Base-by-base conservation (phyloP, 176 grass and related monocot genomes). In the Leersia perrieri region DNA sequence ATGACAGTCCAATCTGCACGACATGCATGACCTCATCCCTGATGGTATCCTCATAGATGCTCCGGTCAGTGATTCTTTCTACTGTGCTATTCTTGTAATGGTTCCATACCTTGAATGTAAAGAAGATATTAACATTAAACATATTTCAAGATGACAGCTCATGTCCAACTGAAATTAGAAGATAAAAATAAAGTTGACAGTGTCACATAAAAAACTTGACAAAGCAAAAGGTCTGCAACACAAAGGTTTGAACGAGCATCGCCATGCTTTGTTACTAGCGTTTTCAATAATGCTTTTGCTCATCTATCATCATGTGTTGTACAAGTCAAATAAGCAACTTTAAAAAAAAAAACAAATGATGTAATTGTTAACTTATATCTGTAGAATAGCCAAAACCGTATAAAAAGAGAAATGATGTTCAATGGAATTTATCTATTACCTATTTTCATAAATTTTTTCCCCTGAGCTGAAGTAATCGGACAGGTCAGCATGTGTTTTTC, bases 1-100 rank as follows among this genome's bases (percentile, higher is more conserved):
- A 97, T 60, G 87, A 74, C 36, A 97, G 35, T 76, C 94, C 94
- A 78, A 97, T 93, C 85, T 85, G 86, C 57, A 97, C 11, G 10
- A 89, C 57, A 85, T 68, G 76, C 44, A 93, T 73, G 66, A 63
- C 29, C 42, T 93, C 86, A 62, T 91, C 80, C 72, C 88, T 80
- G 26, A 87, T 71, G 27, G 33, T 79, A 35, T 91, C 88, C 20
- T 87, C 68, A 60, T 91, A 93, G 45, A 93, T 97, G 51, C 45
- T 70, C 72, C 55, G 79, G 27, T 97, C 88, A 35, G 76, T 65
- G 57, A 93, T 72, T 28, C 38, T 77, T 62, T 91, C 88, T 70
- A 83, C 34, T 33, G 49, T 91, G 41, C 83, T 80, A 26, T 49
- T 76, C 69, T 79, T 91, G 86, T 93, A 93, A 83, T 93, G 85